phyloP scores from a whole-genome alignment of 495 filamentous ascomycete species.

The Lasiosphaeriaceae sp. region DNA sequence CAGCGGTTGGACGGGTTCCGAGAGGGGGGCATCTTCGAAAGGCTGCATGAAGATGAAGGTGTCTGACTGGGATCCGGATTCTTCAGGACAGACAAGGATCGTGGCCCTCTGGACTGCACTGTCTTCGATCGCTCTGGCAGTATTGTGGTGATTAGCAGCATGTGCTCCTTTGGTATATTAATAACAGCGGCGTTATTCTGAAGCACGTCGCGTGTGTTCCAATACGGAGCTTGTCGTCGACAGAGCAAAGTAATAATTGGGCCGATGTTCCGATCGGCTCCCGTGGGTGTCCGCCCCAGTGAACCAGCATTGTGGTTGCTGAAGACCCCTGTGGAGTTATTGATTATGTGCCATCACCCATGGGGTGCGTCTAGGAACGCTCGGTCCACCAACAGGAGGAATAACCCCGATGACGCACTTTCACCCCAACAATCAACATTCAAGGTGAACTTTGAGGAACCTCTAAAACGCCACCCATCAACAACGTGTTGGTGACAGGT shows the following conservation, averaged over 20 bases:
- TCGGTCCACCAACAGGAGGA: no score
- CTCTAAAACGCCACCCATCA: no score
- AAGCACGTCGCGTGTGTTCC: not conserved
- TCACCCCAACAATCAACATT: no score
- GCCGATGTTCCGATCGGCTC: no score
- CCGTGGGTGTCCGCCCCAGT: no score
- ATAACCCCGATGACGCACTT: no score
- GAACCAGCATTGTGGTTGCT: no score
- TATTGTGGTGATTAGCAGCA: not conserved
- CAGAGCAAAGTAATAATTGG: not conserved
- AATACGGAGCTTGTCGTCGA: not conserved
- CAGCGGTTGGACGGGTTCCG: constrained; percentile 37
- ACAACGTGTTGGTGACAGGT: no score
- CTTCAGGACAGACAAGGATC: not conserved
- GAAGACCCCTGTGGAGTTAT: no score
- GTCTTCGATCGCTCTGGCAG: not conserved
- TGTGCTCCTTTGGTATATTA: not conserved
- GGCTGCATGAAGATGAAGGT: constrained; percentile 40
- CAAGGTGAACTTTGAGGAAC: no score
- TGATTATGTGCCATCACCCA: no score
- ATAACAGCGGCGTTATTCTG: not conserved
- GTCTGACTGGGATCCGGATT: not conserved
- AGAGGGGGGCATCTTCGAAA: constrained; percentile 38
- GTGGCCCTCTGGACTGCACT: not conserved
- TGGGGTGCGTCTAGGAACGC: no score